Evolutionary conservation across 306 rosid species (phyloP).

Genomic region (Cucurbita pepo): DNA sequence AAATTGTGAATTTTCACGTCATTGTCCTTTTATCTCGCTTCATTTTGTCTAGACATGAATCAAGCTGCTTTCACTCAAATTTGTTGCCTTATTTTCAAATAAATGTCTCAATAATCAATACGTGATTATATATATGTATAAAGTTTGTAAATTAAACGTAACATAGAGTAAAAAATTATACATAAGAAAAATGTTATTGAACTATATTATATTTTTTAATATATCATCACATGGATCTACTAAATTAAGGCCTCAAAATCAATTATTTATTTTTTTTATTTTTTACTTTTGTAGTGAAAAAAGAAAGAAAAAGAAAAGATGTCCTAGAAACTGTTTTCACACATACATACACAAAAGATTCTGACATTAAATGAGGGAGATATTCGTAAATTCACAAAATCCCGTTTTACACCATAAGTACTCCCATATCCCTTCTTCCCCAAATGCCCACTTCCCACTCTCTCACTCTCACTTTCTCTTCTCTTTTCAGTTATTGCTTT

Average conservation of each 20-base stretch:
- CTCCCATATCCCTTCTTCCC: background rate
- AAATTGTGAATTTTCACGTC: background rate
- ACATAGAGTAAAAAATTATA: background rate
- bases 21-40: background rate
- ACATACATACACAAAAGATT: background rate
- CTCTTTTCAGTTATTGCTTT: background rate
- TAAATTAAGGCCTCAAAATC: background rate
- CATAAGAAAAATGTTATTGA: too few relatives aligned
- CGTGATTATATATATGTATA: too few relatives aligned
- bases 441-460: background rate
- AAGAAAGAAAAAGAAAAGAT: background rate
- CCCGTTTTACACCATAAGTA: constrained; percentile 31
- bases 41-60: background rate
- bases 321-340: background rate
- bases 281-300: background rate
- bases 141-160: too few relatives aligned
- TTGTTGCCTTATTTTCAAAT: background rate
- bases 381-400: background rate
- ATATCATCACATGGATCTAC: background rate
- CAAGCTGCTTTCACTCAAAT: background rate
- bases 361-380: background rate
- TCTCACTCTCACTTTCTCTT: background rate
- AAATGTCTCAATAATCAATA: background rate
- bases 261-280: background rate
- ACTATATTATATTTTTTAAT: background rate